phyloP scores from a whole-genome alignment of 768 basidiomycete genomes.

The Hygrophorus russula region DNA sequence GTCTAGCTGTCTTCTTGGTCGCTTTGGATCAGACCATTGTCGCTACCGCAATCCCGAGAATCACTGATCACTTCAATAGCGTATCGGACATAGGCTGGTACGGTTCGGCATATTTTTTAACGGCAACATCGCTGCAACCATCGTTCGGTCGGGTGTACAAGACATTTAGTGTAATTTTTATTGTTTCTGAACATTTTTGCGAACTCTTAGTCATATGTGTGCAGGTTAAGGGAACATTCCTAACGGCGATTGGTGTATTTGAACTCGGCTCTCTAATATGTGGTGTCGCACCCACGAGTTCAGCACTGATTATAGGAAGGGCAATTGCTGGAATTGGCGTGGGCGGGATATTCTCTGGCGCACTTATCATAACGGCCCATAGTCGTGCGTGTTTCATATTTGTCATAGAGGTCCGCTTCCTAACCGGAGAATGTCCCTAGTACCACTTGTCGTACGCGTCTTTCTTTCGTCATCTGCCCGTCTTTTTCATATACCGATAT shows the following conservation, averaged over 20 bases:
- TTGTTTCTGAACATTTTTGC: neutral
- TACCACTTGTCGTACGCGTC: slow-evolving; percentile 12
- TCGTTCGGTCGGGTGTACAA: slow-evolving; percentile 2
- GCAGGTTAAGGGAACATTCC: slow-evolving; percentile 4
- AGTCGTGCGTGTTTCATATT: slow-evolving; percentile 12
- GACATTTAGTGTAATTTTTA: neutral
- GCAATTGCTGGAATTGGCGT: slow-evolving; percentile 4
- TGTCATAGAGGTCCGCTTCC: slow-evolving; percentile 12
- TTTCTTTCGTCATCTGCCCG: neutral
- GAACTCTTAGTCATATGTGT: neutral
- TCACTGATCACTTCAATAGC: slow-evolving; percentile 2
- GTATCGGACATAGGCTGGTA: slow-evolving; percentile 2
- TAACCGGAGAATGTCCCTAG: slow-evolving; percentile 11
- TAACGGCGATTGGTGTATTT: slow-evolving; percentile 1
- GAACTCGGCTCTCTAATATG: slow-evolving; percentile 4
- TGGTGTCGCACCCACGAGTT: slow-evolving; percentile 1
- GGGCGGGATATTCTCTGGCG: slow-evolving; percentile 6
- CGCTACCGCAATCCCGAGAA: slow-evolving; percentile 1
- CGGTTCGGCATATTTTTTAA: slow-evolving; percentile 3
- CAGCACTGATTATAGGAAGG: slow-evolving; percentile 1
- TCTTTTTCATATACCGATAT: neutral
- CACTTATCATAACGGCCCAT: slow-evolving; percentile 16
- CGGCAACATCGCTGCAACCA: slow-evolving; percentile 1
- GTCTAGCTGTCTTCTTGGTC: slow-evolving; percentile 12
- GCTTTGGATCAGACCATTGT: slow-evolving; percentile 16